Conservation (phyloP, 768 basidiomycete species). For the Clitopilus hobsonii region DNA sequence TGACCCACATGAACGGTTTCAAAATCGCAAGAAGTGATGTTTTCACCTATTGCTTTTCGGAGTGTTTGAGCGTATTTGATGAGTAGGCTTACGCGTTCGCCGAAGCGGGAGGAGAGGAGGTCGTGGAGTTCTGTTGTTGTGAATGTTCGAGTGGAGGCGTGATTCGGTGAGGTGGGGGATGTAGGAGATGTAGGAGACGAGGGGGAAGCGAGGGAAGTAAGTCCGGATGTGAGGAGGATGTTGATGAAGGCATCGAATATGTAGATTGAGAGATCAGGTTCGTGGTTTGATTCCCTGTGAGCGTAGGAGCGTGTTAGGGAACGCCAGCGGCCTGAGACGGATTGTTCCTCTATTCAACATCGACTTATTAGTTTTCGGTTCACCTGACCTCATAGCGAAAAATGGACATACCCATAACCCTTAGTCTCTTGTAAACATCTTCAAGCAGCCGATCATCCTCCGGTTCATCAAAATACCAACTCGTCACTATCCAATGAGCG, state of each 20-base stretch:
- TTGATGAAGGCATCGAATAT: constrained; percentile 36
- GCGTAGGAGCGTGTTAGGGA: constrained; percentile 29
- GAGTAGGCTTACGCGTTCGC: constrained; percentile 35
- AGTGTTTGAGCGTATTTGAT: constrained; percentile 42
- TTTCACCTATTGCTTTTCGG: constrained; percentile 56
- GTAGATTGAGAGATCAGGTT: constrained; percentile 29
- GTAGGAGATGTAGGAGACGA: no score
- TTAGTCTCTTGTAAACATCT: constrained; percentile 27
- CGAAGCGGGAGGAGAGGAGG: constrained; percentile 37
- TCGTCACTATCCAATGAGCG: constrained; percentile 43
- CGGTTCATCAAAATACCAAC: constrained; percentile 47
- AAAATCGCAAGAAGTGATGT: constrained; percentile 52
- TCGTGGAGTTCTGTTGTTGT: constrained; percentile 34
- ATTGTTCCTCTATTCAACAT: constrained; percentile 32
- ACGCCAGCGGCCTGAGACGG: constrained; percentile 40
- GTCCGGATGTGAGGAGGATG: constrained; percentile 33
- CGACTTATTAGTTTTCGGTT: background rate
- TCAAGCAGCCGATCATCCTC: constrained; percentile 40
- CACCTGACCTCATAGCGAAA: background rate
- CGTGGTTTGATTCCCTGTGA: constrained; percentile 17
- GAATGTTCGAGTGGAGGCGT: no score
- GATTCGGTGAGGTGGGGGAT: no score
- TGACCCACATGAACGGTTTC: constrained; percentile 42
- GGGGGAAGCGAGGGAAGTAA: constrained; percentile 18
- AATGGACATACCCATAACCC: constrained; percentile 26